Evolutionary conservation across 129 eudicot species (phyloP), one percentile per base, ranked within the genome.

Genomic region (Chrysanthemum seticuspe): DNA sequence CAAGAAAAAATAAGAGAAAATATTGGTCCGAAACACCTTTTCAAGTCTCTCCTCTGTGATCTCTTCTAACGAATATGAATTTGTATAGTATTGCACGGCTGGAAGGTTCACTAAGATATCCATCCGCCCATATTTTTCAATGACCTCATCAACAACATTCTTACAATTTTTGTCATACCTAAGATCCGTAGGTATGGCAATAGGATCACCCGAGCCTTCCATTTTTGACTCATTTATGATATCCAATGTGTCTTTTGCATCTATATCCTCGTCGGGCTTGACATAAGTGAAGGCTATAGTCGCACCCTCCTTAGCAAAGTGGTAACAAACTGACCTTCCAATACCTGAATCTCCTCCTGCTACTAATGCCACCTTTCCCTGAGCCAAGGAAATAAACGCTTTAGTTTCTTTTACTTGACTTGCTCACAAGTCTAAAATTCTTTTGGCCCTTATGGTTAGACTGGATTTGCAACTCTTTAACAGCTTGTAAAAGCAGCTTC

Each of bases 261-360:
- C 97, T 74, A 79, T 88, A 15, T 91, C 96, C n/a, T 91, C 97
- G 0, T 80, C 84, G 3, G 83, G 84, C 78, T 91, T 91, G 15
- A 91, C 92, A 15, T 80, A 91, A 1, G 97, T 91, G 68, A 91
- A 86, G 47, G 97, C 96, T 81, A 91, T 83, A 0, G 85, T 86
- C 2, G 97, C 96, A 57, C 97, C 96, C 62, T 91, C 96, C 11
- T 55, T 60, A 0, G 87, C 80, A 65, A 84, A 91, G 66, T 71
- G 74, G 72, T 86, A 82, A 63, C 87, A 76, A 64, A 88, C 91
- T 3, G 96, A 89, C 65, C 96, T 80, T 1, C 97, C 97, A 1
- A 91, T 91, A 31, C 97, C 97, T 0, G 96, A 91, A 65, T 91
- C 96, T 3, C 97, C 97, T 2, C 97, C 97, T 0, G 93, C 83